Evolutionary conservation across 352 stramenopile genomes (phyloP), one percentile per base, ranked within the genome.

Genomic region (Peronosclerospora sorghi): DNA sequence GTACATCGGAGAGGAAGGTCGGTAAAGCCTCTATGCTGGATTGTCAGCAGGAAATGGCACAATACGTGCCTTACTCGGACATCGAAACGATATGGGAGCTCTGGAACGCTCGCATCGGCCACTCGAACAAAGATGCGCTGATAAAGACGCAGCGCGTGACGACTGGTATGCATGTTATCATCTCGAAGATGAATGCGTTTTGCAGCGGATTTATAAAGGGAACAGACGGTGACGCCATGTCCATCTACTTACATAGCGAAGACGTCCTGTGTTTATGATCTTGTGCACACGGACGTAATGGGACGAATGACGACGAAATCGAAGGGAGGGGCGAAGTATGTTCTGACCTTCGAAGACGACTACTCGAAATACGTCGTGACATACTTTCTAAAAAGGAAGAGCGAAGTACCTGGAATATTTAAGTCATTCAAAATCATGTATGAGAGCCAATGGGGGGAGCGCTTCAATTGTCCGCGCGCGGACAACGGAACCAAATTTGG

Each of bases 401-500:
- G 24, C 10, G 46, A 61, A 8, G 46, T 56, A 13, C 12, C 36
- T 8, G 6, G 0, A 10, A 52, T 47, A 35, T 48, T 61, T 0
- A 46, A 27, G 0, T 24, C 23, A 20, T 64, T 48, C 49, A 52
- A 58, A 32, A 21, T 24, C 0, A 29, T 51, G 0, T 48, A 46
- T 1, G 49, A 69, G n/a, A 50, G 39, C 10, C 45, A 69, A 28
- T 58, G 45, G 15, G 40, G 45, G 23, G 24, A 24, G 14, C 46
- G 32, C 0, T 32, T 68, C 9, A 34, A 23, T n/a, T 41, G 18
- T 17, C 13, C 68, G 8, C 34, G 62, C 0, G 52, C 57, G 0
- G 53, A 68, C 30, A 66, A 61, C 10, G 62, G 57, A 15, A 37
- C 36, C 0, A 44, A 72, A 40, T 48, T 60, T 19, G 29, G 48